These are phyloP conservation scores for Hanseniaspora lindneri DNA, from an alignment of 805 yeast species.

Conservation along the genomic window DNA sequence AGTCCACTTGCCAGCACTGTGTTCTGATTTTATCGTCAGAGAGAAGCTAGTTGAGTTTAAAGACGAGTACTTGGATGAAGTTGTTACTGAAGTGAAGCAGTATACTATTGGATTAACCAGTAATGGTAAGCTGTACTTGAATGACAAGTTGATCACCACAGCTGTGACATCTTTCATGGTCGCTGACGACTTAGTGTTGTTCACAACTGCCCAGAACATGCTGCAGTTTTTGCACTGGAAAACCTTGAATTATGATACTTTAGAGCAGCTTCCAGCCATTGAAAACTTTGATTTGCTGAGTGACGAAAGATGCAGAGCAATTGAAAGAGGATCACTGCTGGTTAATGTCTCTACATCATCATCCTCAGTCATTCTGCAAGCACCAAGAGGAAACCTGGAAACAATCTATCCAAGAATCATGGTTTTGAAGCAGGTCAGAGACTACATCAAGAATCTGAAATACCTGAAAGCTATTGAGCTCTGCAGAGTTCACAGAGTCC, in stretches of 20 bases:
- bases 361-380: constrained; percentile 75
- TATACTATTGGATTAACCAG: constrained; percentile 62
- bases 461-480: constrained; percentile 66
- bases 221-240: constrained; percentile 69
- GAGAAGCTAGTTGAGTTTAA: constrained; percentile 13
- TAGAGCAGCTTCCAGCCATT: constrained; percentile 31
- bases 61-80: constrained; percentile 19
- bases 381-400: constrained; percentile 92
- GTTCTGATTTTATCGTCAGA: constrained; percentile 47
- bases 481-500: constrained; percentile 85
- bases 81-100: constrained; percentile 25
- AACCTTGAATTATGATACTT: constrained; percentile 26
- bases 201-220: constrained; percentile 80
- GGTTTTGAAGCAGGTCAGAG: constrained; percentile 75
- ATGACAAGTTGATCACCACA: constrained; percentile 45
- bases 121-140: constrained; percentile 62
- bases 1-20: constrained; percentile 54
- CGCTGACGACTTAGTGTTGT: constrained; percentile 59
- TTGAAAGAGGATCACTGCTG: constrained; percentile 84
- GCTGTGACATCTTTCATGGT: constrained; percentile 74
- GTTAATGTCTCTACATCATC: constrained; percentile 72
- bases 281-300: constrained; percentile 26
- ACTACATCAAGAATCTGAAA: constrained; percentile 43
- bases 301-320: constrained; percentile 78
- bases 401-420: constrained; percentile 87